These are phyloP conservation scores for Panaeolus papilionaceus DNA, from an alignment of 768 basidiomycete species.

Conservation along the genomic window DNA sequence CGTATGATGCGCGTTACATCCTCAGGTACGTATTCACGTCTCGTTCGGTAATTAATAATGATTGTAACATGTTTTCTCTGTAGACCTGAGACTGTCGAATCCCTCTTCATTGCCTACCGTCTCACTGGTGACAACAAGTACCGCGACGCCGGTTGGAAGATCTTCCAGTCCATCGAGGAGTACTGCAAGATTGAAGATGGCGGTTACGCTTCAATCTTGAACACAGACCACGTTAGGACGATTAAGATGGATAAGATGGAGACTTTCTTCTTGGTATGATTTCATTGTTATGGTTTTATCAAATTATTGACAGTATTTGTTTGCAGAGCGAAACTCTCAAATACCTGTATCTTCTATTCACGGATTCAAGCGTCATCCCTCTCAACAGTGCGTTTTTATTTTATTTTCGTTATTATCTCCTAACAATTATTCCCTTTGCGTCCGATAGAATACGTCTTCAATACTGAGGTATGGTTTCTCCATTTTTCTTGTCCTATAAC, in stretches of 20 bases:
- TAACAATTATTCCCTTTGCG: not conserved
- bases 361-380: constrained; percentile 75
- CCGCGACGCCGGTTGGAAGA: constrained; percentile 85
- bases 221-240: constrained; percentile 80
- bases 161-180: constrained; percentile 89
- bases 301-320: not conserved
- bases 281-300: not conserved
- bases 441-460: constrained; percentile 80
- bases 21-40: constrained; percentile 58
- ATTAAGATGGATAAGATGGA: constrained; percentile 91
- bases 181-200: constrained; percentile 80
- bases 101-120: constrained; percentile 89
- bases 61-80: not conserved
- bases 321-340: constrained; percentile 87
- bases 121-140: constrained; percentile 86
- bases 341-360: constrained; percentile 91
- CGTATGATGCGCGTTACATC: constrained; percentile 92
- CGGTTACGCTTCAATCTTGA: constrained; percentile 85
- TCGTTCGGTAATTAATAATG: not conserved
- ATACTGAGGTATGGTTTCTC: constrained; percentile 64
- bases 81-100: constrained; percentile 93
- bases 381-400: constrained; percentile 63
- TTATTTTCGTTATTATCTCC: not conserved
- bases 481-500: not conserved
- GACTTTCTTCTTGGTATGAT: constrained; percentile 86